A percentile compares a stretch with the other conserved stretches of the same genome.
Conservation (phyloP, 176 grass and related monocot genomes). For the Guadua angustifolia region DNA sequence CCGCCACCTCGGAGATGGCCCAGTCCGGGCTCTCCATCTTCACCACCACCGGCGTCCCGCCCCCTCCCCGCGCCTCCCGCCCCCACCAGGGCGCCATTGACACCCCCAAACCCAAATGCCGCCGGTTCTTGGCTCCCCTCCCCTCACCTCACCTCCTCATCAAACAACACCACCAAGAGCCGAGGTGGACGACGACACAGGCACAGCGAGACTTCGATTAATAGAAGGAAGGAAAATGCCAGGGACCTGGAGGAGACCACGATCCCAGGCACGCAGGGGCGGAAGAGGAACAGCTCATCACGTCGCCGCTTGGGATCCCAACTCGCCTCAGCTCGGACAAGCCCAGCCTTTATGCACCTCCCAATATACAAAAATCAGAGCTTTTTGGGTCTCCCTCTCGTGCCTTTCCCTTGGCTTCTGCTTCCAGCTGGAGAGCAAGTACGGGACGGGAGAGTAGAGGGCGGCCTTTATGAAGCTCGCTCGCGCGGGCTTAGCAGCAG, state of each 20-base stretch:
- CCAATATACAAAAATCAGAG: background rate
- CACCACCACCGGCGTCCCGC: slow-evolving; percentile 62
- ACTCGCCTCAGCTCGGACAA: slow-evolving; percentile 39
- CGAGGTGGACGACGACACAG: slow-evolving; percentile 1
- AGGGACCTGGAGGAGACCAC: background rate
- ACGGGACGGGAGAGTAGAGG: background rate
- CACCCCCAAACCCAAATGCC: background rate
- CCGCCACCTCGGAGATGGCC: slow-evolving; percentile 48
- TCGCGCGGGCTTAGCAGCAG: background rate
- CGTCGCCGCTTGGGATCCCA: slow-evolving; percentile 41
- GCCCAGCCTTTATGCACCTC: slow-evolving; percentile 38
- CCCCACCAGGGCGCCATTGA: slow-evolving; percentile 72
- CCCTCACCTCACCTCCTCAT: slow-evolving; percentile 38
- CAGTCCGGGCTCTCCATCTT: slow-evolving; percentile 86
- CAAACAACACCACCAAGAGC: slow-evolving; percentile 13
- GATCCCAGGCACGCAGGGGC: background rate
- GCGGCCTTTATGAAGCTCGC: slow-evolving; percentile 28
- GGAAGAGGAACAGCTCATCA: slow-evolving; percentile 24
- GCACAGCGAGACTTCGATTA: background rate
- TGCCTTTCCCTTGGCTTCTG: background rate
- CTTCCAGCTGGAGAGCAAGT: slow-evolving; percentile 38
- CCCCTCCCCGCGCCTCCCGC: slow-evolving; percentile 39
- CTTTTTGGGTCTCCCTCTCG: background rate
- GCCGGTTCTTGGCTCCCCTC: background rate
- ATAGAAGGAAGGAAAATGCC: slow-evolving; percentile 31